A percentile compares a stretch with the other conserved stretches of the same genome.
Conservation (phyloP, 345 rosid species). For the Sonneratia alba region DNA sequence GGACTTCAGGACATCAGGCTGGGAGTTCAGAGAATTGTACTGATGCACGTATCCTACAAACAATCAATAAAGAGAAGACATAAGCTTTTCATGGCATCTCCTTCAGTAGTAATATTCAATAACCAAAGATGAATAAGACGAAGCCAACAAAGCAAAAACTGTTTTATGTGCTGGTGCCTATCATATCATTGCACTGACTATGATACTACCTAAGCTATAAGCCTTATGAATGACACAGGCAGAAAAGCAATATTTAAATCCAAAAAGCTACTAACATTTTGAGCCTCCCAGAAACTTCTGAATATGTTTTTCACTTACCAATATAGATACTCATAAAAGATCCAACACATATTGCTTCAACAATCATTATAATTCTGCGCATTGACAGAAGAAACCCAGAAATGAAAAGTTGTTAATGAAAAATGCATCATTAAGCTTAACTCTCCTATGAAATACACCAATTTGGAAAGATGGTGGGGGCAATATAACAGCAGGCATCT, state of each 20-base stretch:
- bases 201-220: background rate
- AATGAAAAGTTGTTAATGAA: no score
- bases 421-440: no score
- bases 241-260: background rate
- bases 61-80: slow-evolving; percentile 10
- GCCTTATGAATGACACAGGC: background rate
- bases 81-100: background rate
- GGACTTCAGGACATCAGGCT: slow-evolving; percentile 90
- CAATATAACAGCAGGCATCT: no score
- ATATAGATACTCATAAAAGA: slow-evolving; percentile 70
- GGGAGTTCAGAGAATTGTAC: slow-evolving; percentile 75
- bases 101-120: background rate
- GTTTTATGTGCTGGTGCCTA: background rate
- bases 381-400: background rate
- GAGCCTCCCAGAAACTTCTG: background rate
- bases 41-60: slow-evolving; percentile 70
- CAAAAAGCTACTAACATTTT: background rate
- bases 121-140: background rate
- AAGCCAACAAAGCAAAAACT: background rate
- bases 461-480: no score
- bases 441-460: no score
- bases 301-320: slow-evolving; percentile 37
- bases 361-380: slow-evolving; percentile 77
- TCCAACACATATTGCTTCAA: slow-evolving; percentile 72
- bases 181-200: background rate